phyloP scores from a whole-genome alignment of 345 rosid genomes.

The Brassica nigra region DNA sequence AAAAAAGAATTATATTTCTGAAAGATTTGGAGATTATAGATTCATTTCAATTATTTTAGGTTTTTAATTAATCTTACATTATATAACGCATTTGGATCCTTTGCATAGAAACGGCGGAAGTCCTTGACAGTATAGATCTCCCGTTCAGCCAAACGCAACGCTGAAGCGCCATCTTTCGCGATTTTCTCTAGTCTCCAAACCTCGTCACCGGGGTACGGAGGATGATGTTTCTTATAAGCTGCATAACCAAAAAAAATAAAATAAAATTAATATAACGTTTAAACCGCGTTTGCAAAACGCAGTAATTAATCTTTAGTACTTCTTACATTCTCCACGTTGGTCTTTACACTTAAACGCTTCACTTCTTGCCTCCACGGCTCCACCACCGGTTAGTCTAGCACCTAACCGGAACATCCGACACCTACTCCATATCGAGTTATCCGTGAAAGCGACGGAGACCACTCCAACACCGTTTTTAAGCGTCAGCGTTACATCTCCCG shows the following conservation, averaged over 20 bases:
- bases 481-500: slow-evolving; percentile 55
- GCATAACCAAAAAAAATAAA: slow-evolving; percentile 15
- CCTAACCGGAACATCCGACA: slow-evolving; percentile 77
- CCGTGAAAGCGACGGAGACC: slow-evolving; percentile 55
- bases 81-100: slow-evolving; percentile 35
- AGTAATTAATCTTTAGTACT: not conserved
- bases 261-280: slow-evolving; percentile 1
- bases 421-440: slow-evolving; percentile 81
- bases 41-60: not conserved
- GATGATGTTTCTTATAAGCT: slow-evolving; percentile 79
- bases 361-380: slow-evolving; percentile 62
- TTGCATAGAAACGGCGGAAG: slow-evolving; percentile 39
- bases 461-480: slow-evolving; percentile 55
- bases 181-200: slow-evolving; percentile 81
- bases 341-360: slow-evolving; percentile 73
- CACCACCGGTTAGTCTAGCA: slow-evolving; percentile 50
- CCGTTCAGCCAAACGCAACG: slow-evolving; percentile 39
- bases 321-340: slow-evolving; percentile 84
- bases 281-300: slow-evolving; percentile 11
- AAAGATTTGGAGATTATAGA: not conserved
- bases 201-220: slow-evolving; percentile 60
- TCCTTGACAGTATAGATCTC: slow-evolving; percentile 48
- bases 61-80: slow-evolving; percentile 44
- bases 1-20: not conserved
- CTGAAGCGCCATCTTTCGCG: slow-evolving; percentile 59